Base-by-base conservation (phyloP, 75 land plant species). In the Cunninghamia lanceolata region DNA sequence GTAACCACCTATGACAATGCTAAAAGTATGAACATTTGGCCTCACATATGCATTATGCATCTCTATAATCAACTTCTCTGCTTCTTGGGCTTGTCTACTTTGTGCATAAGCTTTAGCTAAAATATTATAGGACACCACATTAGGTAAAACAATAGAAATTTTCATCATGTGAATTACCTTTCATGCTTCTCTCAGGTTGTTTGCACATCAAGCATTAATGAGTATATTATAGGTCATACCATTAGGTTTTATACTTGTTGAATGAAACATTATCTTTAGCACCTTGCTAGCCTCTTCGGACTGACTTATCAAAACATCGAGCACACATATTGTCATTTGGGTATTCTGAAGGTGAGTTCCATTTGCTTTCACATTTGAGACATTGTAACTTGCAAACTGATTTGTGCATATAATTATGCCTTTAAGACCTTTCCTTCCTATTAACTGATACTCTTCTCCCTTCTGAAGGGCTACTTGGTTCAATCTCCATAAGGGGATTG, bases 1-100 rank as follows among this genome's bases (percentile, higher is more conserved):
- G 63, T 91, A 96, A 8, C 96, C 94, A 87, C 85, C 86, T 3
- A 97, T 76, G 28, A 97, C 87, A 78, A 95, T 97, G n/a, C 94
- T 96, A 88, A 92, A 97, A n/a, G 99, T 96, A 0, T 94, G 91
- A 59, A 88, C 95, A 84, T 94, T 96, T 17, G 99, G 98, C 80
- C 53, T 54, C 81, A 96, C 46, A 52, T 88, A 89, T 19, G 87
- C 88, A 40, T 89, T 91, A 73, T 90, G 93, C 98, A 97, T 94
- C 88, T 96, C 94, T 46, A 53, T 39, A 15, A 97, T 92, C 87
- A 97, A 86, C 30, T 88, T 86, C 85, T 94, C 95, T 35, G 95
- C 96, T 53, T 86, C 89, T 28, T 46, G 50, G 11, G 94, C 92
- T 78, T 93, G 92, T 36, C 95, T 94, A 87, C 79, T 86, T 70